These are phyloP conservation scores for Solanum appendiculatum DNA, from an alignment of 257 asterid genomes.

Conservation along the genomic window DNA sequence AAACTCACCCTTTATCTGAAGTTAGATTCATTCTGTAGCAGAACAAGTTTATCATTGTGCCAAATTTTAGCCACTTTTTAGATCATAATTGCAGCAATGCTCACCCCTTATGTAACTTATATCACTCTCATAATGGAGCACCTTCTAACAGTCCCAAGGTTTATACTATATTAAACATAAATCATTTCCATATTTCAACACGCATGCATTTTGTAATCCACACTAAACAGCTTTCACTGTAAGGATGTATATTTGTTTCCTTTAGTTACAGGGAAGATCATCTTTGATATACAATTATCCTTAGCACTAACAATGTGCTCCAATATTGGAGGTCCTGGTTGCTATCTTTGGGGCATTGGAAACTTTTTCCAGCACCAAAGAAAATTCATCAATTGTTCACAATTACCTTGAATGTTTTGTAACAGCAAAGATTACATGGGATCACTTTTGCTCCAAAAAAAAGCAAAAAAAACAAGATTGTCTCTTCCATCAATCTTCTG, in stretches of 20 bases:
- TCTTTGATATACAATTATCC: background rate
- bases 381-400: background rate
- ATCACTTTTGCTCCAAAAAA: background rate
- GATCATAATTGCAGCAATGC: background rate
- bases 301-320: background rate
- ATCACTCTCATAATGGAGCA: background rate
- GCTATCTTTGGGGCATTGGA: background rate
- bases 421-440: background rate
- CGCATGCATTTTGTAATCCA: background rate
- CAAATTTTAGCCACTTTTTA: background rate
- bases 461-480: background rate
- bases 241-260: background rate
- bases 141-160: background rate
- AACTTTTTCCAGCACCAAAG: background rate
- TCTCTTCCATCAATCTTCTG: background rate
- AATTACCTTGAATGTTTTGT: background rate
- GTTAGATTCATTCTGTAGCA: background rate
- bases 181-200: background rate
- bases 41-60: background rate
- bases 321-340: background rate
- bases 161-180: background rate
- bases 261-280: background rate
- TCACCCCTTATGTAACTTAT: background rate
- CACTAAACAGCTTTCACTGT: background rate
- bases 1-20: background rate